phyloP scores from a whole-genome alignment of 352 stramenopile genomes.

The Pythium rhizo-oryzae region DNA sequence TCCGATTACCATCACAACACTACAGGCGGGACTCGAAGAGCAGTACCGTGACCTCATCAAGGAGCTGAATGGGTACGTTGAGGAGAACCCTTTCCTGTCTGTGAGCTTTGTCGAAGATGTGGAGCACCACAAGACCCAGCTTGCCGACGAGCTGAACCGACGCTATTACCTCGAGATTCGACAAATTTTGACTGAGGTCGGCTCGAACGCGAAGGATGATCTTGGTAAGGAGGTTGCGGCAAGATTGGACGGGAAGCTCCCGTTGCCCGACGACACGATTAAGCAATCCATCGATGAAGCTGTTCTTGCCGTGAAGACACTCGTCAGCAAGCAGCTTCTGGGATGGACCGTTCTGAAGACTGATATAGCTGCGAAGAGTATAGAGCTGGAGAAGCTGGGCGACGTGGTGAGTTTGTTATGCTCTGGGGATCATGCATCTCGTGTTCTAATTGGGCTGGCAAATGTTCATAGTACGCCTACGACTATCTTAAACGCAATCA shows the following conservation, averaged over 20 bases:
- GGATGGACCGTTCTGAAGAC: conserved; percentile 75
- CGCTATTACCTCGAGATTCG: conserved; percentile 81
- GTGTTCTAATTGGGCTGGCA: conserved; percentile 1
- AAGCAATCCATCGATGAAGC: conserved; percentile 62
- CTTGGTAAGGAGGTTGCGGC: conserved; percentile 62
- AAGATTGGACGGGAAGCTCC: conserved; percentile 71
- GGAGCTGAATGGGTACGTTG: conserved; percentile 31
- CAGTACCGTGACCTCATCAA: conserved; percentile 39
- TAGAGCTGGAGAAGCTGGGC: conserved; percentile 72
- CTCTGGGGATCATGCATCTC: background rate
- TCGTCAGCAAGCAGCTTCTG: conserved; percentile 54
- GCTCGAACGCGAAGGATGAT: conserved; percentile 61
- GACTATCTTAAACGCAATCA: conserved; percentile 71
- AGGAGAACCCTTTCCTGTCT: conserved; percentile 39
- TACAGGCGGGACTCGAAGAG: conserved; percentile 66
- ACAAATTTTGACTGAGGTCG: conserved; percentile 73
- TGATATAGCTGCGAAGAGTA: conserved; percentile 61
- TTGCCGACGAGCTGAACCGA: conserved; percentile 68
- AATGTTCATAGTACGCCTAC: conserved; percentile 52
- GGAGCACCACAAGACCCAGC: conserved; percentile 61
- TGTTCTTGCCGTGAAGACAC: conserved; percentile 53
- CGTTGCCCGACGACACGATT: conserved; percentile 62
- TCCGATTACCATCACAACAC: conserved; percentile 55
- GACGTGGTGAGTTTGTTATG: conserved; percentile 60
- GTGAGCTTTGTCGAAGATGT: conserved; percentile 57